Conservation (phyloP, 1,284 basidiomycete species). For the Ceratobasidium sp. region DNA sequence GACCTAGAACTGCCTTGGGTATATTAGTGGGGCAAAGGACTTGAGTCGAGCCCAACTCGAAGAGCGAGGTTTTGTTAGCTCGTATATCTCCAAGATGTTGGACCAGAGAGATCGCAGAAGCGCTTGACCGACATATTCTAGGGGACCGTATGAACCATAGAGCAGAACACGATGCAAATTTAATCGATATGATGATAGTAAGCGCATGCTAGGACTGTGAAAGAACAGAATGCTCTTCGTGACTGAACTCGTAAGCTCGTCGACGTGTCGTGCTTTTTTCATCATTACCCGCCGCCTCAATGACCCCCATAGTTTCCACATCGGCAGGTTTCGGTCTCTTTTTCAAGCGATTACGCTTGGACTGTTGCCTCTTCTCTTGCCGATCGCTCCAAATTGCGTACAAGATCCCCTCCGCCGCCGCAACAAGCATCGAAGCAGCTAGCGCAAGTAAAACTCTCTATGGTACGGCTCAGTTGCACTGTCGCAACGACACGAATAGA, state of each 20-base stretch:
- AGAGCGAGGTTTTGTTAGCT: constrained; percentile 55
- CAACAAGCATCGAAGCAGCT: constrained; percentile 61
- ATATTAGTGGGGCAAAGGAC: constrained; percentile 59
- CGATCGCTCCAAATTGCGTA: constrained; percentile 71
- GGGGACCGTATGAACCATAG: background rate
- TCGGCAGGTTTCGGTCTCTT: background rate
- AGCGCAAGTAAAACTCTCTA: constrained; percentile 75
- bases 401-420: constrained; percentile 72
- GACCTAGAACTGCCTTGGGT: constrained; percentile 58
- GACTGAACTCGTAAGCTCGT: constrained; percentile 17
- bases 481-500: background rate
- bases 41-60: constrained; percentile 56
- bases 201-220: background rate
- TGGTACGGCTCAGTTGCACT: constrained; percentile 19
- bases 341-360: constrained; percentile 2
- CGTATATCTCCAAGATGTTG: constrained; percentile 55
- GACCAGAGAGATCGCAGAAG: constrained; percentile 4
- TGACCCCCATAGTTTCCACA: background rate
- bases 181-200: background rate
- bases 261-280: background rate
- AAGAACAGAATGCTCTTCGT: constrained; percentile 9
- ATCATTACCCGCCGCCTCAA: background rate
- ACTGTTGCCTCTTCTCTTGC: constrained; percentile 37
- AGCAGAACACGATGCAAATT: background rate
- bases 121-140: background rate